phyloP scores from a whole-genome alignment of 768 basidiomycete species.

The Exsudoporus frostii region DNA sequence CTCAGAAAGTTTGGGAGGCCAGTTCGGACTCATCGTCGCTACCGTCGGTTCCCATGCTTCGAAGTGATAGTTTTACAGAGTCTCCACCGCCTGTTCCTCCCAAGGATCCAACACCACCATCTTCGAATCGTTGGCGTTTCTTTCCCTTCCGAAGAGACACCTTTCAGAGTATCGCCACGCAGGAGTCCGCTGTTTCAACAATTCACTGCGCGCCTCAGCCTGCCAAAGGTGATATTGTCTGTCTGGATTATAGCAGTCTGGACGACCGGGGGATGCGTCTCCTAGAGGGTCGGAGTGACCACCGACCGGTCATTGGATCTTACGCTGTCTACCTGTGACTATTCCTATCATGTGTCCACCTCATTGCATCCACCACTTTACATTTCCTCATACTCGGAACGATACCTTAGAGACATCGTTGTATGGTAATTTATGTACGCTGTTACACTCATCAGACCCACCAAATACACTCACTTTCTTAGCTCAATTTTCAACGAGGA shows the following conservation, averaged over 20 bases:
- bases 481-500: background rate
- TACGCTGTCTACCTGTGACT: conserved; percentile 64
- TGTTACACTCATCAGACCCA: conserved; percentile 11
- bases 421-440: conserved; percentile 17
- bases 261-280: conserved; percentile 73
- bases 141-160: conserved; percentile 46
- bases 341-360: background rate
- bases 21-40: conserved; percentile 12
- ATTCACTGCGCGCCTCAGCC: conserved; percentile 29
- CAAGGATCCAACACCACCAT: conserved; percentile 26
- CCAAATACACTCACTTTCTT: conserved; percentile 1
- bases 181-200: conserved; percentile 21
- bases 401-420: conserved; percentile 20
- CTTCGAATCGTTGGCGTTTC: conserved; percentile 48
- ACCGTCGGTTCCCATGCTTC: conserved; percentile 7
- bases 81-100: conserved; percentile 29
- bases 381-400: conserved; percentile 1
- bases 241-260: conserved; percentile 68
- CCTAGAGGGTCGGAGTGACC: conserved; percentile 78
- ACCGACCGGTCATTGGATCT: conserved; percentile 79
- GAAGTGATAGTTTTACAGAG: conserved; percentile 17
- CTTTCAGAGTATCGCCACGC: conserved; percentile 27
- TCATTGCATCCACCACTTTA: conserved; percentile 5
- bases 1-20: conserved; percentile 4
- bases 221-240: conserved; percentile 66